These are phyloP conservation scores for Beauveria sp. DNA, from an alignment of 2,329 filamentous ascomycete species.

Conservation along the genomic window DNA sequence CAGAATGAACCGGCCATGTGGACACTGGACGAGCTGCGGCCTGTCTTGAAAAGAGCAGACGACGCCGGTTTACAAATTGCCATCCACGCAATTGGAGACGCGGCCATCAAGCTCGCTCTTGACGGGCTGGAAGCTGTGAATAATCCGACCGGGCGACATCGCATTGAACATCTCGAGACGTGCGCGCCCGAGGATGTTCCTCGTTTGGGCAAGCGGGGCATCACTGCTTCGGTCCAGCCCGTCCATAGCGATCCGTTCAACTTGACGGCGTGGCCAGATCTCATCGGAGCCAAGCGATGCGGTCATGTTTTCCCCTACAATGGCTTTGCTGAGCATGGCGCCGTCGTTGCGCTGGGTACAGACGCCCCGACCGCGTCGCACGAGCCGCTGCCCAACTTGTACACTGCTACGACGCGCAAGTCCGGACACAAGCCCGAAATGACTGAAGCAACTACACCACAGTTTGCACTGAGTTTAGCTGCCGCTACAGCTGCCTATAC, in stretches of 20 bases:
- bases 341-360: constrained; percentile 44
- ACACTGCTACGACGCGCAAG: constrained; percentile 44
- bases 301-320: constrained; percentile 51
- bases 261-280: constrained; percentile 44
- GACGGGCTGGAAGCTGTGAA: constrained; percentile 39
- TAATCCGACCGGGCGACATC: constrained; percentile 41
- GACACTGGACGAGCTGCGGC: constrained; percentile 42
- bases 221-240: constrained; percentile 49
- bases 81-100: constrained; percentile 56
- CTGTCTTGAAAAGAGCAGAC: constrained; percentile 46
- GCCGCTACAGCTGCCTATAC: constrained; percentile 44
- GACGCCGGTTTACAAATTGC: constrained; percentile 49
- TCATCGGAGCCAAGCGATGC: constrained; percentile 44
- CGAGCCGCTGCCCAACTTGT: constrained; percentile 42
- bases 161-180: constrained; percentile 57
- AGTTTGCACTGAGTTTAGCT: constrained; percentile 42
- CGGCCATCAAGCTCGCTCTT: constrained; percentile 48
- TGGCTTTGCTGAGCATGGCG: constrained; percentile 45
- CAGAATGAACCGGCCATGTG: constrained; percentile 43
- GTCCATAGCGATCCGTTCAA: constrained; percentile 50
- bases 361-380: constrained; percentile 49
- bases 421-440: constrained; percentile 37
- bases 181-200: constrained; percentile 45
- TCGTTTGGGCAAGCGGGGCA: constrained; percentile 46
- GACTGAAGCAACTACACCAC: constrained; percentile 36